A percentile compares a stretch with the other conserved stretches of the same genome.
phyloP scores from a whole-genome alignment of 768 basidiomycete genomes.

The Hericium rajendrae region DNA sequence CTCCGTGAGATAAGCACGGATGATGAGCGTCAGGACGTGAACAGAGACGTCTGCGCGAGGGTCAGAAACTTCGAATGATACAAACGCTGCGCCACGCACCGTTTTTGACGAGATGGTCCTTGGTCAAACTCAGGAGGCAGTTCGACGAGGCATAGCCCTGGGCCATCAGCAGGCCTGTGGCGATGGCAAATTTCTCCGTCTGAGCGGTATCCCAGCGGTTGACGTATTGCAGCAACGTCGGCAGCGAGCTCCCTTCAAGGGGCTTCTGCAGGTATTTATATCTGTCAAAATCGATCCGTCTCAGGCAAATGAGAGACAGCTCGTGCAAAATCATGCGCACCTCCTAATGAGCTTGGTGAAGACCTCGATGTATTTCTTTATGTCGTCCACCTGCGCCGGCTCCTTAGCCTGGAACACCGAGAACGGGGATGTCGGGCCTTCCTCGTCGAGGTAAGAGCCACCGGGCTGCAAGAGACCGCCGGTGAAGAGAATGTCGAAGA shows the following conservation, averaged over 20 bases:
- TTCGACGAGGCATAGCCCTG: conserved; percentile 73
- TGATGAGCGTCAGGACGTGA: conserved; percentile 64
- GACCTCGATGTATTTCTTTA: conserved; percentile 91
- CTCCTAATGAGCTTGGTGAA: conserved; percentile 94
- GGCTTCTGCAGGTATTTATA: conserved; percentile 99
- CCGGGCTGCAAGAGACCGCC: conserved; percentile 96
- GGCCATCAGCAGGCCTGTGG: conserved; percentile 74
- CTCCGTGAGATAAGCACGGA: conserved; percentile 72
- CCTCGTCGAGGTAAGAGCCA: conserved; percentile 83
- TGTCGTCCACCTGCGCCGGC: conserved; percentile 70
- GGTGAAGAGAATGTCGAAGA: conserved; percentile 93
- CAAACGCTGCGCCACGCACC: conserved; percentile 33
- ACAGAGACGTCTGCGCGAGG: conserved; percentile 58
- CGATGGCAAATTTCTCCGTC: conserved; percentile 75
- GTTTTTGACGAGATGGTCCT: conserved; percentile 94
- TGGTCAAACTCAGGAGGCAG: conserved; percentile 75
- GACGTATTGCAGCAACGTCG: conserved; percentile 79
- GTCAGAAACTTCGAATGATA: neutral
- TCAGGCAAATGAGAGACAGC: neutral
- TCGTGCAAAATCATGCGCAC: conserved; percentile 28
- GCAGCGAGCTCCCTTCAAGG: conserved; percentile 78
- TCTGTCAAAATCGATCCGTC: conserved; percentile 31
- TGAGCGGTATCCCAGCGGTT: conserved; percentile 73
- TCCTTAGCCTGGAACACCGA: conserved; percentile 76
- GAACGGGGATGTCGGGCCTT: conserved; percentile 79